Conservation (phyloP, 257 asterid genomes). For the Penstemon davidsonii region DNA sequence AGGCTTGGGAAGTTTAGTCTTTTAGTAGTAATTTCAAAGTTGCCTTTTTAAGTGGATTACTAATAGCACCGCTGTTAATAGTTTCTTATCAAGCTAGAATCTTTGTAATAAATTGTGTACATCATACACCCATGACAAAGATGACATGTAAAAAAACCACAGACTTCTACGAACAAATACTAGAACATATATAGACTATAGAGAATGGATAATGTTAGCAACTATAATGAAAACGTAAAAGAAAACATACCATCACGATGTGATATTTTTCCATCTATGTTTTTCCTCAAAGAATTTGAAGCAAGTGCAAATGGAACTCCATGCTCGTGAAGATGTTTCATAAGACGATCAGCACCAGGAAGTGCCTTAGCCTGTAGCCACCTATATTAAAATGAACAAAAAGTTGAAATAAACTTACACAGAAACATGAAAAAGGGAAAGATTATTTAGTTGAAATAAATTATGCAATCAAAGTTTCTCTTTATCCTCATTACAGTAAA, state of each 20-base stretch:
- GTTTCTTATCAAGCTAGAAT: background rate
- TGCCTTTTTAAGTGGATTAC: too few relatives aligned
- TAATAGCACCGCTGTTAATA: background rate
- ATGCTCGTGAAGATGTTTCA: constrained; percentile 64
- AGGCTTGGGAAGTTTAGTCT: too few relatives aligned
- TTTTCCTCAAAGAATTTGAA: constrained; percentile 65
- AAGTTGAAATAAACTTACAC: background rate
- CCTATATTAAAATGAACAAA: constrained; percentile 38
- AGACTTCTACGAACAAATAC: constrained; percentile 11
- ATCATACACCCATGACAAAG: constrained; percentile 18
- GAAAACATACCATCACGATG: constrained; percentile 54
- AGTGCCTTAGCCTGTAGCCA: constrained; percentile 73
- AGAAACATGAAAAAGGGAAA: background rate
- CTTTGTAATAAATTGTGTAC: constrained; percentile 2
- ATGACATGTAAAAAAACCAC: background rate
- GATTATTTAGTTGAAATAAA: constrained; percentile 10
- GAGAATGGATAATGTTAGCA: constrained; percentile 18
- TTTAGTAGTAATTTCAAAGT: too few relatives aligned
- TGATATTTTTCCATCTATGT: constrained; percentile 61
- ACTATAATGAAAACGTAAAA: constrained; percentile 1
- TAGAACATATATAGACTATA: background rate
- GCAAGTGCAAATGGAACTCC: constrained; percentile 82
- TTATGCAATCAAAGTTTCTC: constrained; percentile 1
- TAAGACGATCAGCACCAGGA: constrained; percentile 87
- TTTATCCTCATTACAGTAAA: background rate